phyloP scores from a whole-genome alignment of 345 rosid genomes.

The Capsella bursapastoris region DNA sequence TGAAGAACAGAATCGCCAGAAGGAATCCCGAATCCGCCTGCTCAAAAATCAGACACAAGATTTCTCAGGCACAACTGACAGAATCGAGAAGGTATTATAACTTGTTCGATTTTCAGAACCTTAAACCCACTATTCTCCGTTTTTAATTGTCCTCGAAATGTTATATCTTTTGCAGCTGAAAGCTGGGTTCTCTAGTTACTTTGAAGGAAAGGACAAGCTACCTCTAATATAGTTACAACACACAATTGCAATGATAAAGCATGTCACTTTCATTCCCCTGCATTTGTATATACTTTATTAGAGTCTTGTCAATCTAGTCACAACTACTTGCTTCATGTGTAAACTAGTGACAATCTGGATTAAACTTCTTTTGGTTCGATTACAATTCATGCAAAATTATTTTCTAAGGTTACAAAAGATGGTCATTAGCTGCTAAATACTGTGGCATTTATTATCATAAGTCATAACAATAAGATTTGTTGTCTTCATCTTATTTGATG shows the following conservation, averaged over 20 bases:
- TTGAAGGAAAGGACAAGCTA: conserved; percentile 32
- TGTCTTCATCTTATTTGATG: conserved; percentile 20
- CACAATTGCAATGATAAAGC: not conserved
- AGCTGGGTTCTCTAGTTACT: conserved; percentile 43
- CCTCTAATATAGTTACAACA: conserved; percentile 26
- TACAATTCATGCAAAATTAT: too few relatives aligned
- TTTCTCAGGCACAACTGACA: conserved; percentile 43
- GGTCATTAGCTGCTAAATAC: conserved; percentile 16
- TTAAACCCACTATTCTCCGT: not conserved
- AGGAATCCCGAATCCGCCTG: conserved; percentile 50
- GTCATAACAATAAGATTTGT: conserved; percentile 21
- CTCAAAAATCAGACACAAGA: conserved; percentile 54
- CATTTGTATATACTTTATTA: conserved; percentile 14
- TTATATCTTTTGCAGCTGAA: conserved; percentile 49
- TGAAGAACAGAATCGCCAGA: conserved; percentile 60
- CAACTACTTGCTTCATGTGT: conserved; percentile 21
- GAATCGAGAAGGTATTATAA: conserved; percentile 51
- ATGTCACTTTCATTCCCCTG: not conserved
- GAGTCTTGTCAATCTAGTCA: conserved; percentile 5
- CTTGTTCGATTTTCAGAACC: not conserved
- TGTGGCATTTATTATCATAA: conserved; percentile 12
- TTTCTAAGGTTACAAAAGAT: not conserved
- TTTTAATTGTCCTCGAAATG: not conserved
- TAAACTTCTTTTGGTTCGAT: conserved; percentile 7
- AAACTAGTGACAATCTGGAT: conserved; percentile 3